Base-by-base conservation (phyloP, 257 asterid genomes). In the Solanum medicagineum region DNA sequence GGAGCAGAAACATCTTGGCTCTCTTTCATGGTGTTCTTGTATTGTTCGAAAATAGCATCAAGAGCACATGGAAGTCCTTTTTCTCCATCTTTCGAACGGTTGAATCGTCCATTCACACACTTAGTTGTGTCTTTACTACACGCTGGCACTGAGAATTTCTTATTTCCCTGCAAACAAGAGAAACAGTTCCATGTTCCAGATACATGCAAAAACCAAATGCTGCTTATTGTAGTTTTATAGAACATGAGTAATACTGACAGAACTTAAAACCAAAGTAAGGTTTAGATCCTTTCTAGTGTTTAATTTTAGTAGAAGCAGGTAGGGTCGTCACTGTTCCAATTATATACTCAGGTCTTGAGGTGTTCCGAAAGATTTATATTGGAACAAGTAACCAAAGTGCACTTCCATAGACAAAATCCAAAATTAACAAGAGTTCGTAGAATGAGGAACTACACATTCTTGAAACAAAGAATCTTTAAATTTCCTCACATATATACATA, bases 31-130 rank as follows among this genome's bases (percentile, higher is more conserved):
- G 92, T 63, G 63, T 85, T 90, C 90, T 93, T 94, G 85, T 93
- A 92, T 87, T 93, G 86, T 81, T 86, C 85, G 81, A 94, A 91
- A 84, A 90, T 91, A 83, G 87, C 85, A 80, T 90, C 94, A 85
- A 89, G 87, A 22, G 91, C 88, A 79, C 89, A 51, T 80, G 85
- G 81, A 22, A 47, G 19, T 85, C 87, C 89, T 42, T 68, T 81
- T 32, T 89, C 91, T 81, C 83, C 86, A 77, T 84, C 89, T 85
- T 86, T 60, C 80, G 49, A 85, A 56, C 71, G 77, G 11, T 19
- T 86, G 20, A 60, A 83, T 57, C 83, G 90, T 86, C 81, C 90
- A 40, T 84, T 87, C 40, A 68, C 81, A 40, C 42, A 16, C 74
- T 60, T 83, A 40, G 85, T 86, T 42, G 81, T 55, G 56, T 57